phyloP scores from a whole-genome alignment of 441 rosid genomes.

The Gossypium lobatum region DNA sequence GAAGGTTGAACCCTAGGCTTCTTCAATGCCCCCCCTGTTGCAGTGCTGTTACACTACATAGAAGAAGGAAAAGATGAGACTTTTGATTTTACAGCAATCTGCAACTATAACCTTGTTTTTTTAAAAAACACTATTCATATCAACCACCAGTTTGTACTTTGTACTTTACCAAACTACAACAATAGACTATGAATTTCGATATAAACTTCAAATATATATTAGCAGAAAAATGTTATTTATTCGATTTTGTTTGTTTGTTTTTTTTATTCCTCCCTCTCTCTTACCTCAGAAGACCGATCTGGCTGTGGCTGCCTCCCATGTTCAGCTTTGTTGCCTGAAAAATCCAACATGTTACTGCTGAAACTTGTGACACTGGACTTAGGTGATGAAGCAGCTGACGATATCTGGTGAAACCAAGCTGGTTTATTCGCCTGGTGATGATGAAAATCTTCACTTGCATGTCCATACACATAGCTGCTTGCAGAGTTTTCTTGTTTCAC shows the following conservation, averaged over 20 bases:
- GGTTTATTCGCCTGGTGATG: constrained; percentile 20
- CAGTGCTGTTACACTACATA: constrained; percentile 69
- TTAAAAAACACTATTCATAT: not conserved
- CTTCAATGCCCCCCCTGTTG: constrained; percentile 73
- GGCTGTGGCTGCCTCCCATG: constrained; percentile 58
- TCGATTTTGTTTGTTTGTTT: not conserved
- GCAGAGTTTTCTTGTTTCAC: constrained; percentile 72
- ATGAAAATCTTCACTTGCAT: constrained; percentile 38
- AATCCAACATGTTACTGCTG: constrained; percentile 70
- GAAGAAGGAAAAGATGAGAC: not conserved
- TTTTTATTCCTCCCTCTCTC: not conserved
- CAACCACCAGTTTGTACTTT: not conserved
- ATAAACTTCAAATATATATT: not conserved
- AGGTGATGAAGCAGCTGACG: constrained; percentile 41
- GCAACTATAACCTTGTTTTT: not conserved
- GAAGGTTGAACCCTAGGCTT: constrained; percentile 86
- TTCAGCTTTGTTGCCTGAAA: constrained; percentile 52
- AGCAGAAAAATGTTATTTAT: not conserved
- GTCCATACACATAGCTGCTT: constrained; percentile 40
- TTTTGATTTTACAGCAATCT: constrained; percentile 10
- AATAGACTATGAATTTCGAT: not conserved
- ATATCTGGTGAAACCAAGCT: constrained; percentile 39
- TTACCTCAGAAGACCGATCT: constrained; percentile 73
- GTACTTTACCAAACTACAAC: not conserved
- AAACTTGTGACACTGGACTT: constrained; percentile 69